Evolutionary conservation across 768 basidiomycete species (phyloP).

Genomic region (Naematelia encephala): DNA sequence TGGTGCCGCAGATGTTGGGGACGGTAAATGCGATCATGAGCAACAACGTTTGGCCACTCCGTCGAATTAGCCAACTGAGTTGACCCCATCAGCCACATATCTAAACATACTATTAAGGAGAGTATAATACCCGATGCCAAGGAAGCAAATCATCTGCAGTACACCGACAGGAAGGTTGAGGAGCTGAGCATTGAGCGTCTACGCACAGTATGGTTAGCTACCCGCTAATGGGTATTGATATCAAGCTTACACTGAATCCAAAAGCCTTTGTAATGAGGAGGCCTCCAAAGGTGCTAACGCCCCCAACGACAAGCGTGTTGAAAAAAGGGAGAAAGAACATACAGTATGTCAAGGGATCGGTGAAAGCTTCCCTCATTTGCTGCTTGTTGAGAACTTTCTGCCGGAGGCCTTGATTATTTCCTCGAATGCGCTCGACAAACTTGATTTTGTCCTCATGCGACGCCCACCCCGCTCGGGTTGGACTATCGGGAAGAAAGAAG

Average conservation of each 20-base stretch:
- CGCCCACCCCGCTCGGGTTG: conserved; percentile 16
- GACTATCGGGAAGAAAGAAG: conserved; percentile 16
- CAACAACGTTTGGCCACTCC: too few relatives aligned
- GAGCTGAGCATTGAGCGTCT: too few relatives aligned
- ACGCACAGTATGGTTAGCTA: too few relatives aligned
- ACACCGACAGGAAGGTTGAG: too few relatives aligned
- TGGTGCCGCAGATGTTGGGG: too few relatives aligned
- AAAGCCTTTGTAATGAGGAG: conserved; percentile 14
- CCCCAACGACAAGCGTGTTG: conserved; percentile 34
- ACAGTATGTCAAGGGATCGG: conserved; percentile 55
- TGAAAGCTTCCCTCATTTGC: conserved; percentile 53
- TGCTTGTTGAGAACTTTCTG: conserved; percentile 55
- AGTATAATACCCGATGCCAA: too few relatives aligned
- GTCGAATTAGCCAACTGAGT: too few relatives aligned
- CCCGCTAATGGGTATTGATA: too few relatives aligned
- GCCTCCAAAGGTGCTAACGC: conserved; percentile 9
- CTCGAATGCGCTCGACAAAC: conserved; percentile 57
- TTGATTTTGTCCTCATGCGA: conserved; percentile 53
- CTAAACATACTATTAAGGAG: too few relatives aligned
- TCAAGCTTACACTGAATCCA: conserved; percentile 18
- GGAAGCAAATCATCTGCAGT: too few relatives aligned
- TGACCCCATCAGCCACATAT: too few relatives aligned
- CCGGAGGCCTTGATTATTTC: conserved; percentile 59
- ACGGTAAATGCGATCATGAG: too few relatives aligned
- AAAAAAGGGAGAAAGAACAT: conserved; percentile 55